Conservation (phyloP, 176 grass and related monocot species). For the Lolium multiflorum region DNA sequence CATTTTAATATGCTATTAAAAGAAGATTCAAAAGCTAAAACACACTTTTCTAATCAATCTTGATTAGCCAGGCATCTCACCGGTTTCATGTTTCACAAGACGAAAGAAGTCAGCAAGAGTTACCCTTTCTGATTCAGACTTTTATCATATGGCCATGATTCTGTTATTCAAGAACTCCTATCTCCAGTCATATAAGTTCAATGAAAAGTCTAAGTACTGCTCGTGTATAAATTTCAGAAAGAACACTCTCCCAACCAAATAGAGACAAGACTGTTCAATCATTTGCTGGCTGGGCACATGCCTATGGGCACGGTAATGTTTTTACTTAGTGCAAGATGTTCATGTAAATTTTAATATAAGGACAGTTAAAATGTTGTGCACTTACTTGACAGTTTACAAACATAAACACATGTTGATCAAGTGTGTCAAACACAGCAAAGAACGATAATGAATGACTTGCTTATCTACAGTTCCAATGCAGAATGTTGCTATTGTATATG, state of each 20-base stretch:
- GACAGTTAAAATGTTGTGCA: neutral
- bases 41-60: neutral
- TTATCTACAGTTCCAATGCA: neutral
- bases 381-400: slow-evolving; percentile 7
- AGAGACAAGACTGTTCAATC: neutral
- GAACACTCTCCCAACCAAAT: neutral
- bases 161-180: neutral
- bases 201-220: neutral
- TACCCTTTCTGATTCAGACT: neutral
- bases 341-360: neutral
- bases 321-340: too few relatives aligned
- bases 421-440: too few relatives aligned
- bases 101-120: neutral
- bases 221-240: neutral
- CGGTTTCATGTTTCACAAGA: neutral
- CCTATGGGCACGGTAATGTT: neutral
- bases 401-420: neutral
- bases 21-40: slow-evolving; percentile 16
- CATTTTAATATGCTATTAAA: neutral
- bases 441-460: neutral
- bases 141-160: neutral
- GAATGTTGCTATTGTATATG: neutral
- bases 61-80: neutral
- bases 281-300: neutral
- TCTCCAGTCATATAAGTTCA: neutral